Evolutionary conservation across 305 asterid species (phyloP), one percentile per base, ranked within the genome.

Genomic region (Fraxinus ornus): DNA sequence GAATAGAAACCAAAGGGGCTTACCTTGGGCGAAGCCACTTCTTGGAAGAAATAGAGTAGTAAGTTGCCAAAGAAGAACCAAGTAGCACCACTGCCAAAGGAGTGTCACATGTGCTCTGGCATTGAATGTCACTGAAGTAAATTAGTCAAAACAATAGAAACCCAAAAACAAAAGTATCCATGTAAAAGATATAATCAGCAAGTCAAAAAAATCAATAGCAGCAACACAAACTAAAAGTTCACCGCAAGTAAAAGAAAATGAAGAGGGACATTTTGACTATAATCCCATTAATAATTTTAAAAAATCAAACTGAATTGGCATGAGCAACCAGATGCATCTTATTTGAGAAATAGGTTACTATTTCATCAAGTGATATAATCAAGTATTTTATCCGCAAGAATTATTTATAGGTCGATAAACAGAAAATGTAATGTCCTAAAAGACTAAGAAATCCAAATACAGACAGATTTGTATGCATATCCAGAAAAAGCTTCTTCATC

Each of bases 101-200:
- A 79, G 85, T 84, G 88, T 95, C 98, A 74, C 88, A 88, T 2
- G 98, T 90, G 86, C 98, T 93, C 98, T 95, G 89, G 78, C 49
- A 89, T 78, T 71, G 80, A 70, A 77, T 4, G 77, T 36, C 86
- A 33, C 41, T 78, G 47, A 83, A 72, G 82, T 83, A 75, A 85
- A 77, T 80, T 10, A 55, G 47, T 44, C 32, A 47, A 81, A 78
- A 21, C 17, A 73, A 57, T 47, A 73, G 72, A 47, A 60, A 22
- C 21, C n/a, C 35, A 39, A 52, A 47, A 71, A 9, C 19, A 7
- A 3, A 12, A 33, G 9, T 36, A 77, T 75, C 35, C 62, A 22
- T n/a, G 60, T 30, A 49, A 62, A 28, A 66, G 17, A 47, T 35
- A 77, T 28, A 32, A 74, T 37, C 72, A 71, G 10, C 15, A 71